Percentiles rank a stretch among this genome's conserved stretches.
Evolutionary conservation across 768 basidiomycete genomes (phyloP).

Genomic region (Mycena kentingensis): DNA sequence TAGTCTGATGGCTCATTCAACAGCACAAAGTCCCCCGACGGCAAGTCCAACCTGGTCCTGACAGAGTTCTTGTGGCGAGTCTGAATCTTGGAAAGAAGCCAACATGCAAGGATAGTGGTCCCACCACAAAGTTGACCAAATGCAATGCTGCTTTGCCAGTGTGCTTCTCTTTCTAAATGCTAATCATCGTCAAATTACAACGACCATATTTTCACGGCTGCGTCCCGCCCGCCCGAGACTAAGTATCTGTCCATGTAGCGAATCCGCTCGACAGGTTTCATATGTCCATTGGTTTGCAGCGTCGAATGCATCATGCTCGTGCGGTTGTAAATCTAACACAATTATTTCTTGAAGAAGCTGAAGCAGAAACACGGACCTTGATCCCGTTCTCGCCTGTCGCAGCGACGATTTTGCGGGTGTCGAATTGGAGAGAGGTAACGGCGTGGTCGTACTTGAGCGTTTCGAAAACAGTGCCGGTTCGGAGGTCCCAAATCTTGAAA

Average conservation of each 20-base stretch:
- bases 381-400: constrained; percentile 92
- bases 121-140: too few relatives aligned
- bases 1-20: too few relatives aligned
- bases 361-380: constrained; percentile 53
- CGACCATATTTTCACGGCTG: constrained; percentile 90
- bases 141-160: too few relatives aligned
- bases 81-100: too few relatives aligned
- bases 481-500: constrained; percentile 99
- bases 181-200: too few relatives aligned
- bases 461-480: constrained; percentile 85
- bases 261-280: constrained; percentile 79
- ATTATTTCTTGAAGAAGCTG: constrained; percentile 2
- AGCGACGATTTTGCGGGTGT: constrained; percentile 89
- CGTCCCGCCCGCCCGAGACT: constrained; percentile 86
- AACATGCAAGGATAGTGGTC: too few relatives aligned
- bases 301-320: constrained; percentile 88
- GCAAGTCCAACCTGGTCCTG: too few relatives aligned
- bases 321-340: constrained; percentile 85
- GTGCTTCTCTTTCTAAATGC: too few relatives aligned
- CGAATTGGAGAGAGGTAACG: constrained; percentile 92
- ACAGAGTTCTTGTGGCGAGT: too few relatives aligned
- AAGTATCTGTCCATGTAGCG: constrained; percentile 97
- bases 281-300: constrained; percentile 90
- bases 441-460: constrained; percentile 89
- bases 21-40: too few relatives aligned